Conservation (phyloP, 441 rosid species). For the Pelargonium fulgidum region DNA sequence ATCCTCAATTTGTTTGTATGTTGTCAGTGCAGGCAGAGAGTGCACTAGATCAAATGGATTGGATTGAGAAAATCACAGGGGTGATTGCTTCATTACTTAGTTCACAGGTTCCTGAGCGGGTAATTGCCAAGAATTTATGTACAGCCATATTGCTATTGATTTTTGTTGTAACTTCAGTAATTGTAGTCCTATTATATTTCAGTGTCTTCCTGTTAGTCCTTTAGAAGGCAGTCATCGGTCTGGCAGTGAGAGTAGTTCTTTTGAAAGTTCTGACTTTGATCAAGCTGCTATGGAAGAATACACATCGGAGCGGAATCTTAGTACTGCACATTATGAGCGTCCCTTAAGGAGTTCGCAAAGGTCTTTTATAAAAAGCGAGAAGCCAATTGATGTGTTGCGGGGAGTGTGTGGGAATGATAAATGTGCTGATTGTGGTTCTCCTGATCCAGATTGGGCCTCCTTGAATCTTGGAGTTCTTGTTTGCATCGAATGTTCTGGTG, state of each 20-base stretch:
- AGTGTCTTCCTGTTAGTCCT: conserved; percentile 46
- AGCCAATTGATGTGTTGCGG: conserved; percentile 70
- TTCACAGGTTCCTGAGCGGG: conserved; percentile 70
- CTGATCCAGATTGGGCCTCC: conserved; percentile 99
- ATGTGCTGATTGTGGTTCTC: conserved; percentile 95
- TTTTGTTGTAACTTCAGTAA: conserved; percentile 17
- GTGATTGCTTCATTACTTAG: conserved; percentile 86
- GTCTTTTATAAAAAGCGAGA: conserved; percentile 41
- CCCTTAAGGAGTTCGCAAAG: conserved; percentile 52
- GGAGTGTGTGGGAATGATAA: conserved; percentile 76
- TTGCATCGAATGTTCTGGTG: conserved; percentile 94
- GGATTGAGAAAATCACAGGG: conserved; percentile 96
- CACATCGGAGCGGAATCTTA: conserved; percentile 32
- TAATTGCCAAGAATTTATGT: conserved; percentile 26
- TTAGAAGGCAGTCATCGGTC: conserved; percentile 51
- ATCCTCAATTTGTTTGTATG: conserved; percentile 19
- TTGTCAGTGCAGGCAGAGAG: conserved; percentile 82
- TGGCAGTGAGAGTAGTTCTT: conserved; percentile 57
- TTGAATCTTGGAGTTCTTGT: conserved; percentile 87
- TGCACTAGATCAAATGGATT: conserved; percentile 85
- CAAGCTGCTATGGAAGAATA: conserved; percentile 48
- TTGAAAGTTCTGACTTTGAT: conserved; percentile 53
- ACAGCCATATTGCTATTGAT: not conserved
- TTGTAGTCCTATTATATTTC: conserved; percentile 25
- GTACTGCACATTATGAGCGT: conserved; percentile 41